Conservation (phyloP, 805 yeast genomes). For the Spathaspora sp. region DNA sequence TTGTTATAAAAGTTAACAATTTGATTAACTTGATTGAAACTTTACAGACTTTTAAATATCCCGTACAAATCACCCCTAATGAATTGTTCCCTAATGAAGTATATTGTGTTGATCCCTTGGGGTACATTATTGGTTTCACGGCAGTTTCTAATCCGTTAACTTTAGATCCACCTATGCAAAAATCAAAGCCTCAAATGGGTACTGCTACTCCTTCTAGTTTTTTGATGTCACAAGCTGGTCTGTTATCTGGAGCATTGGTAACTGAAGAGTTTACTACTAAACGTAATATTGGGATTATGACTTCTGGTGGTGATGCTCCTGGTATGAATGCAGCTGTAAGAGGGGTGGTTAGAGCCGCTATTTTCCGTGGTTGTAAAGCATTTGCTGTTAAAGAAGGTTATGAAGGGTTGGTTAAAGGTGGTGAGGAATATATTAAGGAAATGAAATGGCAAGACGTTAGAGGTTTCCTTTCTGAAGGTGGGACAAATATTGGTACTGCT, state of each 20-base stretch:
- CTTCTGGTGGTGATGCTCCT: conserved; percentile 98
- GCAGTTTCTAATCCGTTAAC: conserved; percentile 54
- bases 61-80: conserved; percentile 64
- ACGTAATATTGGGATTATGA: conserved; percentile 87
- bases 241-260: conserved; percentile 19
- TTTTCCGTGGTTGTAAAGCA: conserved; percentile 82
- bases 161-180: conserved; percentile 40
- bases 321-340: conserved; percentile 98
- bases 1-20: conserved; percentile 45
- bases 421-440: conserved; percentile 62
- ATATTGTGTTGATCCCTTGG: conserved; percentile 80
- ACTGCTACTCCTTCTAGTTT: conserved; percentile 16
- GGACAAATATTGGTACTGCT: conserved; percentile 96
- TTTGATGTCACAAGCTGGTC: conserved; percentile 7
- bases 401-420: conserved; percentile 88
- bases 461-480: conserved; percentile 90
- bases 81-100: conserved; percentile 72
- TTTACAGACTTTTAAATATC: conserved; percentile 25
- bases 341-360: conserved; percentile 92
- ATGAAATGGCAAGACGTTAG: conserved; percentile 94
- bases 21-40: conserved; percentile 33
- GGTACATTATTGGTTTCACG: conserved; percentile 78
- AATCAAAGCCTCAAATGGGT: conserved; percentile 12
- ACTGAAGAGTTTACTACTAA: conserved; percentile 8
- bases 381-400: conserved; percentile 93